These are phyloP conservation scores for Dipodascus albidus DNA, from an alignment of 805 yeast species.

Conservation along the genomic window DNA sequence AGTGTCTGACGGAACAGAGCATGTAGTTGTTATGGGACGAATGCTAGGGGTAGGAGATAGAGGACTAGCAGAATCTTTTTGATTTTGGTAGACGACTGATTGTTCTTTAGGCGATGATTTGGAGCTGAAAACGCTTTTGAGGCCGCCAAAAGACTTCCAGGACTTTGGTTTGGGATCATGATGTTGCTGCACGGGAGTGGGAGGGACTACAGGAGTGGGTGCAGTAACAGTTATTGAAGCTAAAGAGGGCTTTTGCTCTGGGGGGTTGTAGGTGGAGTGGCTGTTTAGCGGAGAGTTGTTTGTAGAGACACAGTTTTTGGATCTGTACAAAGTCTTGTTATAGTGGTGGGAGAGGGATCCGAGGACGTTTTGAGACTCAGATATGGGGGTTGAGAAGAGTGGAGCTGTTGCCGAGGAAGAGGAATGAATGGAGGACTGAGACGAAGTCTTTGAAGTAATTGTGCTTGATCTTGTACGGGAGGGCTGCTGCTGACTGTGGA, in stretches of 20 bases:
- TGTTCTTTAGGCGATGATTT: not conserved
- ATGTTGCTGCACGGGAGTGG: not conserved
- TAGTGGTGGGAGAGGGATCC: not conserved
- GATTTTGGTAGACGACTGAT: not conserved
- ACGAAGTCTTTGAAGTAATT: too few species aligned
- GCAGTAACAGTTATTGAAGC: not conserved
- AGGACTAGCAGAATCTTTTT: not conserved
- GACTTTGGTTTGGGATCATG: not conserved
- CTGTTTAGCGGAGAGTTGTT: not conserved
- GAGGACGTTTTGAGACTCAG: not conserved
- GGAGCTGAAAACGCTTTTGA: not conserved
- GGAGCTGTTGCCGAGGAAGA: not conserved
- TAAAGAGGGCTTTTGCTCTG: not conserved
- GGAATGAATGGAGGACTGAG: not conserved
- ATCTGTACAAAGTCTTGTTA: not conserved
- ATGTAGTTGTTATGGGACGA: too few species aligned
- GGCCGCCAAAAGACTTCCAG: not conserved
- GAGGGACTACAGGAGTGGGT: too few species aligned
- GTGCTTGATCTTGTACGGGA: not conserved
- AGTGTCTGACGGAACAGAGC: not conserved
- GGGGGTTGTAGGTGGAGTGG: too few species aligned
- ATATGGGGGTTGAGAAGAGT: not conserved
- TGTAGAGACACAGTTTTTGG: not conserved
- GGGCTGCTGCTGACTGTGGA: not conserved
- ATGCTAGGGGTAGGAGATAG: not conserved